Conservation (phyloP, 805 yeast species). For the Metschnikowia corniflorae region DNA sequence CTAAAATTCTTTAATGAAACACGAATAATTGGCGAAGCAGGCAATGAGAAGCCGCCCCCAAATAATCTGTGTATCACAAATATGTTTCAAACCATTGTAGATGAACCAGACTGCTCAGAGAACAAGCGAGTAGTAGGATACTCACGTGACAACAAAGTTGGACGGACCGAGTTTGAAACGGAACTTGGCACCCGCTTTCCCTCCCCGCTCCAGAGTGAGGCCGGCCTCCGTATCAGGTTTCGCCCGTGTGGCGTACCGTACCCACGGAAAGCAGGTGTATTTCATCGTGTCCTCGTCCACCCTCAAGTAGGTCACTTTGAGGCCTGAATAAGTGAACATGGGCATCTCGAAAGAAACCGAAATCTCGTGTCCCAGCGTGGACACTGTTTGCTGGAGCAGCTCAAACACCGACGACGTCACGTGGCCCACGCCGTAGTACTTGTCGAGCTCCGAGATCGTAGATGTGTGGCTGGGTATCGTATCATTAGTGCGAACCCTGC, state of each 20-base stretch:
- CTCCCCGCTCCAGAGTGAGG: no score
- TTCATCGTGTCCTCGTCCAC: slow-evolving; percentile 59
- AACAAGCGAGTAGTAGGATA: no score
- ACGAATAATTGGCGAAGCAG: no score
- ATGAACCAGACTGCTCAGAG: no score
- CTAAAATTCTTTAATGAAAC: no score
- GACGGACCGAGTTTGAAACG: slow-evolving; percentile 17
- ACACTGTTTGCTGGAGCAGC: slow-evolving; percentile 13
- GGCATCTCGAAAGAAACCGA: slow-evolving; percentile 33
- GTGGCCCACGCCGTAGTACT: slow-evolving; percentile 36
- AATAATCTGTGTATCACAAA: no score
- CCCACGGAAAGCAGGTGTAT: slow-evolving; percentile 78
- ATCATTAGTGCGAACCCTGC: not conserved
- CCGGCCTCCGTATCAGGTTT: slow-evolving; percentile 1
- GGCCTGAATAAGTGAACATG: slow-evolving; percentile 59
- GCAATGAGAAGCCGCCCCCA: no score
- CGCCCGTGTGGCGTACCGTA: slow-evolving; percentile 46
- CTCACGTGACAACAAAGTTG: not conserved
- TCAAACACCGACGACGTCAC: slow-evolving; percentile 26
- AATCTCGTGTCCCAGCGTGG: slow-evolving; percentile 17
- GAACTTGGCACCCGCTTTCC: slow-evolving; percentile 7
- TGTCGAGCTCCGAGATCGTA: slow-evolving; percentile 20
- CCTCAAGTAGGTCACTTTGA: slow-evolving; percentile 62
- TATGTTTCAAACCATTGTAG: no score
- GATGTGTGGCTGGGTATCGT: slow-evolving; percentile 1